A percentile compares a stretch with the other conserved stretches of the same genome.
Conservation (phyloP, 2,329 filamentous ascomycete species). For the Chrysosporium queenslandicum region DNA sequence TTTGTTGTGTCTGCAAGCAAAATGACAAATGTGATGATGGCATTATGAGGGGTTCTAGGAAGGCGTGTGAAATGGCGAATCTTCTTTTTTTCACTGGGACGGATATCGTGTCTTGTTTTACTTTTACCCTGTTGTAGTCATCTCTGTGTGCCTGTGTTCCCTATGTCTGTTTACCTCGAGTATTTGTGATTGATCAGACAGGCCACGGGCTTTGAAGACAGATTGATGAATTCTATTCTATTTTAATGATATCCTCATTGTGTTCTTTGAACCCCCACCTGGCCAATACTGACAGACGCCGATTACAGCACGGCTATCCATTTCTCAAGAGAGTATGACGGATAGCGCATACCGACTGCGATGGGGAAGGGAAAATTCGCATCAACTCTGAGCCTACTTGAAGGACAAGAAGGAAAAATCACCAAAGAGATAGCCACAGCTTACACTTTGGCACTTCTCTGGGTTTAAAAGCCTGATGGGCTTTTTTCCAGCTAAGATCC, state of each 20-base stretch:
- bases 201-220: constrained; percentile 1
- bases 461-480: neutral
- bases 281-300: no score
- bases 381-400: no score
- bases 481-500: constrained; percentile 1
- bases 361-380: no score
- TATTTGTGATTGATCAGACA: constrained; percentile 6
- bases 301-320: no score
- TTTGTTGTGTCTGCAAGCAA: constrained; percentile 9
- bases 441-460: neutral
- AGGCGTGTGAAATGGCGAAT: constrained; percentile 14
- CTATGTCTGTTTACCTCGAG: neutral
- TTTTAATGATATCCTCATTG: neutral
- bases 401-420: no score
- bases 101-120: constrained; percentile 8
- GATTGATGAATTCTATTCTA: constrained; percentile 9
- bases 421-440: no score
- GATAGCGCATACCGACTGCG: no score
- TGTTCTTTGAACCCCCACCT: no score
- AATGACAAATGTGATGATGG: constrained; percentile 11
- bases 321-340: no score
- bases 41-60: constrained; percentile 13
- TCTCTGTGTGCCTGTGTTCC: constrained; percentile 3
- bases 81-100: constrained; percentile 5
- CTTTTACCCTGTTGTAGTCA: neutral